Evolutionary conservation across 805 yeast species (phyloP).

Genomic region (Diddensiella caesifluorescens): DNA sequence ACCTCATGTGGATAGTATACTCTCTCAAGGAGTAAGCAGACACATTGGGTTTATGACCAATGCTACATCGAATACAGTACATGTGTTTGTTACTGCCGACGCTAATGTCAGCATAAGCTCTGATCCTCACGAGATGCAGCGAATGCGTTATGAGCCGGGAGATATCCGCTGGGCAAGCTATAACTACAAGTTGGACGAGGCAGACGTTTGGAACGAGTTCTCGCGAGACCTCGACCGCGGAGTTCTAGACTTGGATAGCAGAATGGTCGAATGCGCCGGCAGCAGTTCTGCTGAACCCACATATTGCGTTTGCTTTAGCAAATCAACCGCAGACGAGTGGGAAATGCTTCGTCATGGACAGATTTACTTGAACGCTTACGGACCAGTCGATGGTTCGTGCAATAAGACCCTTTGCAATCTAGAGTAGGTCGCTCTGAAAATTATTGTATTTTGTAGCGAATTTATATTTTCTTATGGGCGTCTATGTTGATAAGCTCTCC

Average conservation of each 20-base stretch:
- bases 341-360: background rate
- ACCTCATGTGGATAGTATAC: background rate
- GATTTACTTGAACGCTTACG: background rate
- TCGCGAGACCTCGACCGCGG: too few species aligned
- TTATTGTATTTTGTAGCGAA: too few species aligned
- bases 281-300: background rate
- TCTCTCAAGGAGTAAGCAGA: background rate
- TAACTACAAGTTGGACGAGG: background rate
- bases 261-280: background rate
- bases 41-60: slow-evolving; percentile 3
- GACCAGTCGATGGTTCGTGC: background rate
- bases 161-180: background rate
- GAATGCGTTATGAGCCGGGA: background rate
- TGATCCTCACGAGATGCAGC: background rate
- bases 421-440: too few species aligned
- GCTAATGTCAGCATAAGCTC: background rate
- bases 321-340: background rate
- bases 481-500: too few species aligned
- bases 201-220: background rate
- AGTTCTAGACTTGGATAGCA: background rate
- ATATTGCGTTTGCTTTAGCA: slow-evolving; percentile 1
- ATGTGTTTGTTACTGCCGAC: slow-evolving; percentile 1
- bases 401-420: background rate
- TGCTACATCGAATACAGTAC: background rate
- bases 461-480: too few species aligned